These are phyloP conservation scores for Pichia scutulata DNA, from an alignment of 805 yeast genomes.

Conservation along the genomic window DNA sequence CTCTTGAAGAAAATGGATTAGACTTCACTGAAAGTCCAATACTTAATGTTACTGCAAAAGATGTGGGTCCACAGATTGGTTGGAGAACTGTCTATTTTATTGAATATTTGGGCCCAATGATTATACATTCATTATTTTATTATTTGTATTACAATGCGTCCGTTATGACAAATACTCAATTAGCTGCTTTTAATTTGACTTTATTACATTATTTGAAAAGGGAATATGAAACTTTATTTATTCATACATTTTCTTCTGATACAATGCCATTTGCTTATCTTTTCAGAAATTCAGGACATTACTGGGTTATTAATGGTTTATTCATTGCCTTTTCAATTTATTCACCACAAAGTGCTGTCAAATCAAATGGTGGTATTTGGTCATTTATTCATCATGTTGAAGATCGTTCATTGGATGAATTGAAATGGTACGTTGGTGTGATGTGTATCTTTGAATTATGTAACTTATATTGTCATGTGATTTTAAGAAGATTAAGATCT, in stretches of 20 bases:
- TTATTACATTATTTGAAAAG: constrained; percentile 78
- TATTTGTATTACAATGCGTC: constrained; percentile 32
- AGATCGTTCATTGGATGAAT: constrained; percentile 28
- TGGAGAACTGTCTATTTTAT: constrained; percentile 87
- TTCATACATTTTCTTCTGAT: constrained; percentile 78
- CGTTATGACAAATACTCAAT: constrained; percentile 45
- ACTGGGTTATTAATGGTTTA: constrained; percentile 83
- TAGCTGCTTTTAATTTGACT: constrained; percentile 45
- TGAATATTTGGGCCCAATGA: constrained; percentile 85
- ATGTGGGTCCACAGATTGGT: constrained; percentile 85
- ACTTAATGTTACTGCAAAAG: constrained; percentile 59
- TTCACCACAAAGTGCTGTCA: constrained; percentile 21
- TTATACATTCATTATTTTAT: constrained; percentile 69
- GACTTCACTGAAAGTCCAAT: constrained; percentile 26
- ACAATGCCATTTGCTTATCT: constrained; percentile 90
- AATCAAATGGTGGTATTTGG: constrained; percentile 16
- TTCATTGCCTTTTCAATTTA: constrained; percentile 30
- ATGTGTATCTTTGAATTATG: constrained; percentile 61
- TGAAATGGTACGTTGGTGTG: constrained; percentile 31
- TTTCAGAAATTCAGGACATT: constrained; percentile 84
- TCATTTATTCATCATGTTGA: constrained; percentile 38
- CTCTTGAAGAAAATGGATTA: constrained; percentile 41
- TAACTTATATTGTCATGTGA: constrained; percentile 65
- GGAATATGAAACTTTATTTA: constrained; percentile 76
- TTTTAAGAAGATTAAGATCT: constrained; percentile 51